Percentiles rank a stretch among this genome's conserved stretches.
Conservation (phyloP, 805 yeast genomes). For the Candida peoriensis region DNA sequence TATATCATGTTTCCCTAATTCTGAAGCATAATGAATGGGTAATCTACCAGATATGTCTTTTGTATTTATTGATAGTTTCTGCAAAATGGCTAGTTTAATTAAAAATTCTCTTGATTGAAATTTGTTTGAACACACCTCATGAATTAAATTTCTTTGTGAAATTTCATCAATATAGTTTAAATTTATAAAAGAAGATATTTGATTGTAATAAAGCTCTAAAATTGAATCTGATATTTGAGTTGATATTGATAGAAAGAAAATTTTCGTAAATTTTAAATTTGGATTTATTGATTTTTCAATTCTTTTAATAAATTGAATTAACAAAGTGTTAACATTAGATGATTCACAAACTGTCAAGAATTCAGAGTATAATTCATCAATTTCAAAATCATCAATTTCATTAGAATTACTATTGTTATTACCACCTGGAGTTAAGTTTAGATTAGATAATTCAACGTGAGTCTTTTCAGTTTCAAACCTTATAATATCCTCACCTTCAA, state of each 20-base stretch:
- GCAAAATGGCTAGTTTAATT: slow-evolving; percentile 15
- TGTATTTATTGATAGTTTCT: slow-evolving; percentile 25
- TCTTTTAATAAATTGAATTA: slow-evolving; percentile 41
- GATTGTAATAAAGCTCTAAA: slow-evolving; percentile 42
- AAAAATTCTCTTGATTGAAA: slow-evolving; percentile 20
- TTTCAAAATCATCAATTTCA: slow-evolving; percentile 37
- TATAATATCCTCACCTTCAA: slow-evolving; percentile 42
- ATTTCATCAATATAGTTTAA: slow-evolving; percentile 64
- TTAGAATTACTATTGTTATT: slow-evolving; percentile 1
- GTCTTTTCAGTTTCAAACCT: slow-evolving; percentile 22
- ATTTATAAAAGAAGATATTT: slow-evolving; percentile 42
- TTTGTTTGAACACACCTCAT: slow-evolving; percentile 44
- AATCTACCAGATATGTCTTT: slow-evolving; percentile 71
- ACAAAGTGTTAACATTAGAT: slow-evolving; percentile 31
- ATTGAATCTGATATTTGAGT: slow-evolving; percentile 56
- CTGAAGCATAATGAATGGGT: slow-evolving; percentile 85
- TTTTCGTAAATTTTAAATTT: slow-evolving; percentile 51
- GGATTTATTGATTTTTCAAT: slow-evolving; percentile 36
- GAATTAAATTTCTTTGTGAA: slow-evolving; percentile 69
- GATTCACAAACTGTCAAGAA: slow-evolving; percentile 50
- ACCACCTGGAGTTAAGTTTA: slow-evolving; percentile 10
- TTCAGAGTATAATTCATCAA: slow-evolving; percentile 69
- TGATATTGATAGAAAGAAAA: slow-evolving; percentile 65
- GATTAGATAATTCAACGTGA: slow-evolving; percentile 18
- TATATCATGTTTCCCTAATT: slow-evolving; percentile 43